phyloP scores from a whole-genome alignment of 2,329 filamentous ascomycete genomes.

The Chalara sp. region DNA sequence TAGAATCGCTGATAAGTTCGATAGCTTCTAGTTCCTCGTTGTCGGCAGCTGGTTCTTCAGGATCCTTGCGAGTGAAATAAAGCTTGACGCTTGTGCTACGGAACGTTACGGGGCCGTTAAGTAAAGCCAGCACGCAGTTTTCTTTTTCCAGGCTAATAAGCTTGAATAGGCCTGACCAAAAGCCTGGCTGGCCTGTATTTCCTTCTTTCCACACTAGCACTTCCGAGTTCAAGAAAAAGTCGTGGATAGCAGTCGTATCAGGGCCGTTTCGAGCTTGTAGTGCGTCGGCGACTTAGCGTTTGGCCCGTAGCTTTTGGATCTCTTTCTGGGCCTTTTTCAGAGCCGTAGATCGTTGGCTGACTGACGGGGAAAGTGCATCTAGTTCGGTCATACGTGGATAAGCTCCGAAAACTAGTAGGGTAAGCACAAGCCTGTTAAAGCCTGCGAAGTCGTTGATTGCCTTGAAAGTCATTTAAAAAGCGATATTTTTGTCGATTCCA shows the following conservation, averaged over 20 bases:
- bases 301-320: slow-evolving; percentile 3
- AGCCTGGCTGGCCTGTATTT: neutral
- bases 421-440: slow-evolving; percentile 5
- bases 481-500: slow-evolving; percentile 1
- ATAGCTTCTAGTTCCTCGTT: no score
- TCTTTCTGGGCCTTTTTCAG: slow-evolving; percentile 5
- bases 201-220: slow-evolving; percentile 7
- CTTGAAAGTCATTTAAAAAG: slow-evolving; percentile 10
- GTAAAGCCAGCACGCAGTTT: slow-evolving; percentile 4
- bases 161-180: slow-evolving; percentile 5
- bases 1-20: no score
- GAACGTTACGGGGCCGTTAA: slow-evolving; percentile 1
- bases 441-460: slow-evolving; percentile 8
- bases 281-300: slow-evolving; percentile 4
- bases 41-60: no score
- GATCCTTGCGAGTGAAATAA: neutral
- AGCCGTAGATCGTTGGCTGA: neutral
- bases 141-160: slow-evolving; percentile 4
- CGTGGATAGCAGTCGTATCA: neutral
- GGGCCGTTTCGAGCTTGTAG: slow-evolving; percentile 5
- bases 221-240: slow-evolving; percentile 2
- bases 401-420: slow-evolving; percentile 5
- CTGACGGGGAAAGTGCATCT: neutral
- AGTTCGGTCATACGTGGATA: slow-evolving; percentile 2
- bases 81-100: slow-evolving; percentile 6